Evolutionary conservation across 2,329 filamentous ascomycete species (phyloP), one percentile per base, ranked within the genome.

Genomic region (Chaetomiaceae sp.): DNA sequence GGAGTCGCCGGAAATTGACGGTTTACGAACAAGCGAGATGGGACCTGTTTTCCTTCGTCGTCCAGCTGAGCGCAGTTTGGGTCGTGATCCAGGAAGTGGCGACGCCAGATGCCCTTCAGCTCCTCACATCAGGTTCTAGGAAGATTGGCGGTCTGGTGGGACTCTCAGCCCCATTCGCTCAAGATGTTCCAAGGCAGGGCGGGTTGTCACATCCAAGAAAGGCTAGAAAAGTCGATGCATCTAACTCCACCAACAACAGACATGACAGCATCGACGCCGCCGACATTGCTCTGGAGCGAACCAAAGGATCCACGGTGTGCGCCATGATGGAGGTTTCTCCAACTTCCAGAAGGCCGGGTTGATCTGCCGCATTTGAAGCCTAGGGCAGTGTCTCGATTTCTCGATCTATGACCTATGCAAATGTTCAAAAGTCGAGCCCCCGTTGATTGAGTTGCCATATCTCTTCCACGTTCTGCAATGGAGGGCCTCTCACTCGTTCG

Each of bases 1-100:
- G 46, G 49, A 10, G 43, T 47, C 49, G 46, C 29, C 22, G 46
- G 49, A 41, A 39, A 41, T 48, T 38, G 48, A 46, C 45, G 42
- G 45, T 37, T 48, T 47, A 51, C 39, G 49, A 47, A 43, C 42
- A 47, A 48, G 12, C 20, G 42, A 45, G 38, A 32, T 14, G 42
- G 34, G 44, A n/a, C 29, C 8, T 35, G 5, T 42, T 40, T 38
- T 44, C n/a, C n/a, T n/a, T n/a, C n/a, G 27, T 48, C 49, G 38
- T 37, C 38, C 22, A 44, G 24, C 30, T 37, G 18, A 40, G 24
- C 27, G 35, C 39, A 32, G 18, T 14, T 20, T 27, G 30, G n/a
- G 27, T 19, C n/a, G 20, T 42, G 17, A n/a, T 32, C 6, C n/a
- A 22, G 15, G 30, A 24, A 26, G 34, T 30, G 17, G 9, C 9